Evolutionary conservation across 2,329 filamentous ascomycete genomes (phyloP).

Genomic region (Ophiostoma populinum): DNA sequence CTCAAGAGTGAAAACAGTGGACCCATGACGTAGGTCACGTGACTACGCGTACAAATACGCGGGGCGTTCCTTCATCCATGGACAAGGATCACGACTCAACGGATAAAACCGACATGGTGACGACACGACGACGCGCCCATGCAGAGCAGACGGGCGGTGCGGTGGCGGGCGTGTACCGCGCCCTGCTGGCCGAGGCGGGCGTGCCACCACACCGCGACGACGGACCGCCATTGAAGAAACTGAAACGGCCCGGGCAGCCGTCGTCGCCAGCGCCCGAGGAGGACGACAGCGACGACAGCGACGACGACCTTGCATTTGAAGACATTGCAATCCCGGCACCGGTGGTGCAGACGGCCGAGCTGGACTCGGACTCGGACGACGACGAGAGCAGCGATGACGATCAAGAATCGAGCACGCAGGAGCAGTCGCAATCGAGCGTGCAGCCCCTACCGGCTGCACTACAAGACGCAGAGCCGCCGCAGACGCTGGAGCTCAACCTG

Average conservation of each 20-base stretch:
- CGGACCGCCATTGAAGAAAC: conserved; percentile 10
- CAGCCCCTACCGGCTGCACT: background rate
- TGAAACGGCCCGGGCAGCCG: conserved; percentile 12
- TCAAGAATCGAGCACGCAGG: conserved; percentile 1
- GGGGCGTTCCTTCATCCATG: no score
- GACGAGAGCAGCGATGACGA: conserved; percentile 9
- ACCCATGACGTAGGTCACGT: conserved; percentile 10
- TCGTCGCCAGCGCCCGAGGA: background rate
- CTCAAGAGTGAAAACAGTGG: no score
- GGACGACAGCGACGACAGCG: conserved; percentile 7
- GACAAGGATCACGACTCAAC: no score
- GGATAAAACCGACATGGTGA: conserved; percentile 7
- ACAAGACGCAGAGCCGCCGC: background rate
- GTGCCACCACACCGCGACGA: background rate
- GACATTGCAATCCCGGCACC: conserved; percentile 12
- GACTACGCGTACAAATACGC: conserved; percentile 12
- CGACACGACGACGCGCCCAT: conserved; percentile 5
- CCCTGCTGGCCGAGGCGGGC: conserved; percentile 12
- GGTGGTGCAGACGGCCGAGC: conserved; percentile 11
- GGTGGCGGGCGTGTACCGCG: conserved; percentile 7
- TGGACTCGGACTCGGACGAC: conserved; percentile 10
- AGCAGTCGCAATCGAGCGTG: background rate
- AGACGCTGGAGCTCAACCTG: conserved; percentile 34
- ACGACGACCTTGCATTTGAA: conserved; percentile 12
- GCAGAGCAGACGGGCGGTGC: conserved; percentile 5